Conservation (phyloP, 352 stramenopile species). For the Globisporangium megalacanthum region DNA sequence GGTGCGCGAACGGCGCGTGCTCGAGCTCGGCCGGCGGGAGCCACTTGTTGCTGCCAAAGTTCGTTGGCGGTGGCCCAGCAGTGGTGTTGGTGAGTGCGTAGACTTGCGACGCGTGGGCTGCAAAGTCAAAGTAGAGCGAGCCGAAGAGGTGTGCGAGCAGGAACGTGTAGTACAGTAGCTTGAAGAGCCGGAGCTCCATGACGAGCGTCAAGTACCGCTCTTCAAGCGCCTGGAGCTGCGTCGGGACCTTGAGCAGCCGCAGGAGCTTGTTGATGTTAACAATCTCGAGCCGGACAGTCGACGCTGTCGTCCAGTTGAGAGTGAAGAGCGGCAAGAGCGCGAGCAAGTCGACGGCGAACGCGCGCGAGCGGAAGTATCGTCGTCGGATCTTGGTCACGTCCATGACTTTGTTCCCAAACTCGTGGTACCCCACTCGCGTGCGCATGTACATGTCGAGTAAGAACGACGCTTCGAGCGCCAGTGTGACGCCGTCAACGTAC, state of each 20-base stretch:
- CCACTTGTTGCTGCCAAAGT: conserved; percentile 43
- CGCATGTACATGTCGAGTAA: conserved; percentile 40
- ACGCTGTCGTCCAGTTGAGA: conserved; percentile 25
- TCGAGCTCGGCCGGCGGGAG: conserved; percentile 23
- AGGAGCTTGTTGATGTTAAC: conserved; percentile 54
- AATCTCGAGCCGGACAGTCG: conserved; percentile 21
- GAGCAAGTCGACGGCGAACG: conserved; percentile 34
- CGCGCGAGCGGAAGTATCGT: conserved; percentile 28
- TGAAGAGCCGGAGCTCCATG: conserved; percentile 42
- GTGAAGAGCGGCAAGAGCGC: conserved; percentile 32
- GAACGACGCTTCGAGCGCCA: conserved; percentile 37
- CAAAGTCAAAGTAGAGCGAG: conserved; percentile 54
- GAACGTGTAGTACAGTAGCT: conserved; percentile 54
- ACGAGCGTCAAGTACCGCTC: conserved; percentile 36
- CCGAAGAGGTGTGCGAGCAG: conserved; percentile 44
- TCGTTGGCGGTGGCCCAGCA: conserved; percentile 7
- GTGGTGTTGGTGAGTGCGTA: conserved; percentile 6
- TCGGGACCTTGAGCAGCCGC: conserved; percentile 39
- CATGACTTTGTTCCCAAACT: conserved; percentile 56
- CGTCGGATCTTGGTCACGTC: conserved; percentile 23
- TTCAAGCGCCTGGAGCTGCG: conserved; percentile 33
- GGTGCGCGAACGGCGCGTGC: conserved; percentile 9
- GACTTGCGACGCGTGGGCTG: conserved; percentile 27
- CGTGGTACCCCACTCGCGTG: conserved; percentile 33
- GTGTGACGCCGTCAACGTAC: conserved; percentile 21